Evolutionary conservation across 495 filamentous ascomycete species (phyloP), one percentile per base, ranked within the genome.

Genomic region (Daldinia grandis): DNA sequence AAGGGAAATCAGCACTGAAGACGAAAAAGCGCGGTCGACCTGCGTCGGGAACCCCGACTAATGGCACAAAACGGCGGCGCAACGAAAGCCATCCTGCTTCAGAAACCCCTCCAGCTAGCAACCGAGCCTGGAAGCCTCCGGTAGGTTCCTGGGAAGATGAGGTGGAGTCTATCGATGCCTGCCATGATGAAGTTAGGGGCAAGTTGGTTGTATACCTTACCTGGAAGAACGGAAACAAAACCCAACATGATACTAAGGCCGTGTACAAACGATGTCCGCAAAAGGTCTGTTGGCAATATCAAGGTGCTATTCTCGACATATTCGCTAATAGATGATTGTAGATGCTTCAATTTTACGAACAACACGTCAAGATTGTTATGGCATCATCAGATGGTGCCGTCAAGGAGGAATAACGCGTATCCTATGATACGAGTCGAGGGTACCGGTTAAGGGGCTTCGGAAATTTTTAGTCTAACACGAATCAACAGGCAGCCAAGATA

Each of bases 261-360:
- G 82, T 88, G 17, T 89, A 90, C 66, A 79, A 83, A 31, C 80
- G 86, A 21, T 89, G 87, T 62, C 87, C 87, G 0, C 87, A 90
- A 59, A 87, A 84, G 81, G 87, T 89, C 75, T 31, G 74, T 77
- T 57, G 3, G 17, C 38, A 37, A 25, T 42, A 47, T 31, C 24
- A 40, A n/a, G 49, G 14, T 42, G 30, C 6, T 24, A n/a, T 30
- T 40, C 3, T 58, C 27, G 9, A 57, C 35, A 21, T 8, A 35
- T 30, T 38, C 21, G 27, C 33, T 61, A 35, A 76, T 42, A 72
- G 17, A 17, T 53, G 33, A 27, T 10, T 68, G 0, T 50, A 88
- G 87, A 89, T 89, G 86, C 76, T 89, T 0, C 82, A 81, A 57
- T 89, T 88, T 58, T 89, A 89, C 69, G 87, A 89, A 64, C 81